These are phyloP conservation scores for Penstemon barbatus DNA, from an alignment of 257 asterid species.

Conservation along the genomic window DNA sequence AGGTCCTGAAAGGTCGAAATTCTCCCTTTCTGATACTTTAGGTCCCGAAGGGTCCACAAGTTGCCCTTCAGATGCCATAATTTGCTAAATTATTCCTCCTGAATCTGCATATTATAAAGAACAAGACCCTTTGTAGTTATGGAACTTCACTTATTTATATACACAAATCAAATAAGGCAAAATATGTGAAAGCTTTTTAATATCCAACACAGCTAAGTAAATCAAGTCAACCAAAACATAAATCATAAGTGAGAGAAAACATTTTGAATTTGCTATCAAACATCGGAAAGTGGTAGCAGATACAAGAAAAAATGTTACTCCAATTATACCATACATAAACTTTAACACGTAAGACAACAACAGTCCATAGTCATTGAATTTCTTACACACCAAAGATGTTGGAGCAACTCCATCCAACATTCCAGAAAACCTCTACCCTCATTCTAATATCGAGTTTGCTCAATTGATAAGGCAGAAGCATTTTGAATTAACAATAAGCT, in stretches of 20 bases:
- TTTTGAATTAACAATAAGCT: neutral
- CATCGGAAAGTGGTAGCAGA: neutral
- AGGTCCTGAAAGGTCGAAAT: conserved; percentile 68
- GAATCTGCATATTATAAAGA: conserved; percentile 31
- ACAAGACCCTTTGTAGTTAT: neutral
- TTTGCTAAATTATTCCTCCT: conserved; percentile 19
- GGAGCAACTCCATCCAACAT: neutral
- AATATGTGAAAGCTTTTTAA: neutral
- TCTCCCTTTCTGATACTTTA: conserved; percentile 65
- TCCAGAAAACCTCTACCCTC: neutral
- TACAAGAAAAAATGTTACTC: neutral
- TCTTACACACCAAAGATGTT: neutral
- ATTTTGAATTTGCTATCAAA: neutral
- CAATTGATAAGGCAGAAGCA: neutral
- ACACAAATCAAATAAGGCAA: neutral
- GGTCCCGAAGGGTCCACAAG: conserved; percentile 50
- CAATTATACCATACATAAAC: neutral
- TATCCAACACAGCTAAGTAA: conserved; percentile 3
- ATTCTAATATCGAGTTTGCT: neutral
- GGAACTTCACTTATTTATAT: neutral
- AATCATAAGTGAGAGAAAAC: neutral
- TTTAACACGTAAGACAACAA: neutral
- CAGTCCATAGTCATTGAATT: neutral
- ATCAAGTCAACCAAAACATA: neutral
- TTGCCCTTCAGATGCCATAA: conserved; percentile 57